Evolutionary conservation across 139 green algal species (phyloP).

Genomic region (Chlorella sp.): DNA sequence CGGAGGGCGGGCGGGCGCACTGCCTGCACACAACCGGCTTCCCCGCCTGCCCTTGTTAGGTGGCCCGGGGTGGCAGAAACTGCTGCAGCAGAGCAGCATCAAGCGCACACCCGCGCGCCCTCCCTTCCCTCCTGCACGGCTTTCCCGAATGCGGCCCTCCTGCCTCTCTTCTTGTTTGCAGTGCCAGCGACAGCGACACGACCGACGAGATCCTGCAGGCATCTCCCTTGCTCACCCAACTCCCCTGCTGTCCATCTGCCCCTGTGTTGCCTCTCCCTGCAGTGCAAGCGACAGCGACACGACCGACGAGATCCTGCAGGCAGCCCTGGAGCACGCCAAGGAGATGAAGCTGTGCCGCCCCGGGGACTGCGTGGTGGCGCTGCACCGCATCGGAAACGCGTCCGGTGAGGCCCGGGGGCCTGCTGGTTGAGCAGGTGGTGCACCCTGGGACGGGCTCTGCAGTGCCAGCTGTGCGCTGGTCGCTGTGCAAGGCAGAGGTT

Average conservation of each 20-base stretch:
- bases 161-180: background rate
- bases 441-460: background rate
- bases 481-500: background rate
- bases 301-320: constrained; percentile 82
- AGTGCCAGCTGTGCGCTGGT: background rate
- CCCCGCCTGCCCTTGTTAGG: too few species aligned
- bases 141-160: background rate
- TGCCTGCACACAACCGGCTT: background rate
- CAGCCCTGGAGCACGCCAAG: constrained; percentile 80
- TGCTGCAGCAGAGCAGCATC: background rate
- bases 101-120: too few species aligned
- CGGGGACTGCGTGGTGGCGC: constrained; percentile 90
- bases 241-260: background rate
- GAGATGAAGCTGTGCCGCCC: constrained; percentile 72
- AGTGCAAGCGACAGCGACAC: constrained; percentile 89
- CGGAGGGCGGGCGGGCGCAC: too few species aligned
- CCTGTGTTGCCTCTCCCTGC: background rate
- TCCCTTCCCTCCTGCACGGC: too few species aligned
- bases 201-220: background rate
- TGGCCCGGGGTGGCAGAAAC: background rate
- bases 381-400: constrained; percentile 95
- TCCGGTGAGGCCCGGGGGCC: constrained; percentile 47
- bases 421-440: background rate
- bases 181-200: background rate
- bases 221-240: background rate